These are phyloP conservation scores for Psilocybe tampanensis DNA, from an alignment of 768 basidiomycete species.

Conservation along the genomic window DNA sequence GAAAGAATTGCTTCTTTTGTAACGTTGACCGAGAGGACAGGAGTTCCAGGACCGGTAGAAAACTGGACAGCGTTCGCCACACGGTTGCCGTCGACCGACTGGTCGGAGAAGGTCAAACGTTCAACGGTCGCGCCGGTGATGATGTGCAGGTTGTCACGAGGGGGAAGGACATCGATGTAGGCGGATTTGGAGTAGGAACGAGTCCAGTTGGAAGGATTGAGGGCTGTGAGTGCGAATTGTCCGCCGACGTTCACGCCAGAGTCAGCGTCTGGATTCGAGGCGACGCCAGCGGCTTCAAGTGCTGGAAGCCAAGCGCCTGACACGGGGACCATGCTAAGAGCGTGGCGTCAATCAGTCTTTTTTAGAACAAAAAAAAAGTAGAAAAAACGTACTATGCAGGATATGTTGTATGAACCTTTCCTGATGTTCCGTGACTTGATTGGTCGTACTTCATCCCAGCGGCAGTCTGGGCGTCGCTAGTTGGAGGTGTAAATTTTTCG, in stretches of 20 bases:
- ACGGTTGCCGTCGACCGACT: conserved; percentile 45
- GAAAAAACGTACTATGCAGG: conserved; percentile 57
- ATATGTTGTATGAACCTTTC: conserved; percentile 45
- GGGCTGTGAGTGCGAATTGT: conserved; percentile 57
- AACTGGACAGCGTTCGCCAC: conserved; percentile 43
- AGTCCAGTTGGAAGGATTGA: conserved; percentile 69
- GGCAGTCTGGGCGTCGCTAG: conserved; percentile 33
- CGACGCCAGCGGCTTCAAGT: conserved; percentile 48
- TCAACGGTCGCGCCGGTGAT: conserved; percentile 63
- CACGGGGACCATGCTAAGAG: conserved; percentile 49
- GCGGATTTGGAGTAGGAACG: conserved; percentile 68
- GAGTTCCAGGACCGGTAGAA: conserved; percentile 27
- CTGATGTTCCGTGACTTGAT: conserved; percentile 51
- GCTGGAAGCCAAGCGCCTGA: conserved; percentile 63
- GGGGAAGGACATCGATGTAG: conserved; percentile 67
- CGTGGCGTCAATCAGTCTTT: conserved; percentile 15
- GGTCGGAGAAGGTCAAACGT: conserved; percentile 48
- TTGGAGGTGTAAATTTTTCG: conserved; percentile 61
- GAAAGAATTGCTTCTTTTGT: conserved; percentile 62
- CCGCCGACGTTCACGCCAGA: conserved; percentile 53
- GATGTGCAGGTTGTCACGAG: conserved; percentile 64
- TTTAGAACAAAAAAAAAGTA: neutral
- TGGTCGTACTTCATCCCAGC: conserved; percentile 49
- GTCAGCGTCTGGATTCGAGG: conserved; percentile 44
- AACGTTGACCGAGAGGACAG: conserved; percentile 47